Evolutionary conservation across 139 green algal genomes (phyloP).

Genomic region (Dunaliella primolecta): DNA sequence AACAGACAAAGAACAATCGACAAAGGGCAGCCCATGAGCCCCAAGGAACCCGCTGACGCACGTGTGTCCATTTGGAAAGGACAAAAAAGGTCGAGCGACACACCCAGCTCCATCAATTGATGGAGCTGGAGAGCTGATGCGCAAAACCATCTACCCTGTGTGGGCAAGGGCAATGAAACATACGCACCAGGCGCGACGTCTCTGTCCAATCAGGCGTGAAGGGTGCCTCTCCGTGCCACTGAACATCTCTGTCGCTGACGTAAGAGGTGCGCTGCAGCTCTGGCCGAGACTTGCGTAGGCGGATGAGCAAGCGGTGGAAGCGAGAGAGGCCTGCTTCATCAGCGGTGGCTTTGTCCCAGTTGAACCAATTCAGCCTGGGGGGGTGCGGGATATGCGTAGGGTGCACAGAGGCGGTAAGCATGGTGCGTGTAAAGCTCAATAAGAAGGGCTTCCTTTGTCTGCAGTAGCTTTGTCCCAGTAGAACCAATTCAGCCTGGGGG

Average conservation of each 20-base stretch:
- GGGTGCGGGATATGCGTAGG: too few species aligned
- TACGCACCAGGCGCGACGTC: conserved; percentile 71
- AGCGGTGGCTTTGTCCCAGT: conserved; percentile 63
- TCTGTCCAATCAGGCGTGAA: conserved; percentile 87
- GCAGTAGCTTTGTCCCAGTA: conserved; percentile 66
- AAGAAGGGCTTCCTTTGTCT: conserved; percentile 62
- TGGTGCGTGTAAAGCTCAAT: too few species aligned
- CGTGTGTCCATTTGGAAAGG: too few species aligned
- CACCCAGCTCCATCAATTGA: too few species aligned
- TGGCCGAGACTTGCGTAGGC: conserved; percentile 29
- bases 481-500: conserved; percentile 63
- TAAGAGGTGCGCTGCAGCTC: conserved; percentile 63
- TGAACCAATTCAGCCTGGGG: conserved; percentile 62
- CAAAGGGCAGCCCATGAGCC: too few species aligned
- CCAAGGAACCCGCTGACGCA: too few species aligned
- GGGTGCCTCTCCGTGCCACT: conserved; percentile 77
- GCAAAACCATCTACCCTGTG: too few species aligned
- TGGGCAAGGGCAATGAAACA: too few species aligned
- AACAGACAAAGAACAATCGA: too few species aligned
- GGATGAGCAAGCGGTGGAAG: conserved; percentile 72
- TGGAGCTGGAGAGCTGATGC: too few species aligned
- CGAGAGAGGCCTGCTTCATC: conserved; percentile 69
- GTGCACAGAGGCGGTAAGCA: too few species aligned
- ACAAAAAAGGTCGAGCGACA: too few species aligned
- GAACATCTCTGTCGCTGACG: conserved; percentile 64